A percentile compares a stretch with the other conserved stretches of the same genome.
Conservation (phyloP, 805 yeast species). For the Candida koratica region DNA sequence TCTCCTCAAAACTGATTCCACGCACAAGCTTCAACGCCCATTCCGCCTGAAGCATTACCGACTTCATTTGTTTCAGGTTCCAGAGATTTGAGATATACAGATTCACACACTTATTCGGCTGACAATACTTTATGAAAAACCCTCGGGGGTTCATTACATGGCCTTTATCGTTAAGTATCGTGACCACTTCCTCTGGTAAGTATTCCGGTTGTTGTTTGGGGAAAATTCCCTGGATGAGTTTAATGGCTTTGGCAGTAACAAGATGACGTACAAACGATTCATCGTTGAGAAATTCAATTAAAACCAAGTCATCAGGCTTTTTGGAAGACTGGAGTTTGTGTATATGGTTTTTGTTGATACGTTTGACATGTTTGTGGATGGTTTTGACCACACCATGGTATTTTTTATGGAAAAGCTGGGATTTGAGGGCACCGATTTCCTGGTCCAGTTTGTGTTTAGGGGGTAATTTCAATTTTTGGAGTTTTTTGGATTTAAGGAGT, state of each 20-base stretch:
- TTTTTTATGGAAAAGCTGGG: slow-evolving; percentile 46
- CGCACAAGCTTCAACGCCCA: slow-evolving; percentile 46
- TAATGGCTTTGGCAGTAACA: slow-evolving; percentile 31
- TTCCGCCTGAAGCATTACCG: slow-evolving; percentile 34
- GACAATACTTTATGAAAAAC: slow-evolving; percentile 42
- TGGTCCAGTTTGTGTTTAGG: slow-evolving; percentile 39
- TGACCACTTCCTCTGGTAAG: slow-evolving; percentile 26
- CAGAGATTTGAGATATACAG: slow-evolving; percentile 45
- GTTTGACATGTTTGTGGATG: slow-evolving; percentile 34
- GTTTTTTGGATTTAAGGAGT: slow-evolving; percentile 43
- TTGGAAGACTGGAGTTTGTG: slow-evolving; percentile 15
- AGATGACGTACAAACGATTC: slow-evolving; percentile 21
- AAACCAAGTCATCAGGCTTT: slow-evolving; percentile 11
- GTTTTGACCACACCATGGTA: slow-evolving; percentile 43
- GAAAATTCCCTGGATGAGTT: slow-evolving; percentile 24
- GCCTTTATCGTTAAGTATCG: slow-evolving; percentile 25
- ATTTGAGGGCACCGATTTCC: slow-evolving; percentile 44
- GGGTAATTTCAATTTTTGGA: slow-evolving; percentile 40
- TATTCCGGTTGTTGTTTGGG: slow-evolving; percentile 30
- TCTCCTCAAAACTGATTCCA: slow-evolving; percentile 40
- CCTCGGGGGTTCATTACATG: slow-evolving; percentile 42
- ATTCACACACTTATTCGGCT: slow-evolving; percentile 38
- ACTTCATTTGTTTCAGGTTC: slow-evolving; percentile 41
- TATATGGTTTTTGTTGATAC: slow-evolving; percentile 13
- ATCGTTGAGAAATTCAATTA: slow-evolving; percentile 21